Percentiles rank a stretch among this genome's conserved stretches.
Conservation (phyloP, 2,329 filamentous ascomycete genomes). For the Colletotrichum sp. region DNA sequence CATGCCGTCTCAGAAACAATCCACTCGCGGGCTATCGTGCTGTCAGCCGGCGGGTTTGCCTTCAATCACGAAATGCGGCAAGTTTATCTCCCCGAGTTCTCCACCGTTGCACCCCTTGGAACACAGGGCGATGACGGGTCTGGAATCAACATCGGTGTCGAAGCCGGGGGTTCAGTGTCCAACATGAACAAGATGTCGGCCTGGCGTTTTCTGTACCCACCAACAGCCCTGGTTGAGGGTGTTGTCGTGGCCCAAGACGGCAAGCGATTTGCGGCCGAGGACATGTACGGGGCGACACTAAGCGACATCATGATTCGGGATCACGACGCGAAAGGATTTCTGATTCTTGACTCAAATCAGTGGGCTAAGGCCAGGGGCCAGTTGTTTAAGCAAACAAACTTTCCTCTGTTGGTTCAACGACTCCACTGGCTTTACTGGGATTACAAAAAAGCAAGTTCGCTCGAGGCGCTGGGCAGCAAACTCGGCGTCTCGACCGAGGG, state of each 20-base stretch:
- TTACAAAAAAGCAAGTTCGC: neutral
- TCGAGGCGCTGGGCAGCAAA: neutral
- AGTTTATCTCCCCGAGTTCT: neutral
- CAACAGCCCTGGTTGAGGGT: conserved; percentile 12
- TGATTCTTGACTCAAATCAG: conserved; percentile 18
- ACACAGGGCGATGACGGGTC: conserved; percentile 16
- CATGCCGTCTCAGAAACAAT: neutral
- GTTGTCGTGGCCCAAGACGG: conserved; percentile 8
- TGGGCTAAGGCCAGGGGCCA: conserved; percentile 5
- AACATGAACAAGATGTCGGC: conserved; percentile 12
- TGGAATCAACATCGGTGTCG: conserved; percentile 12
- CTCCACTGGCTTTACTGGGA: neutral
- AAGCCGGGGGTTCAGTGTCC: neutral
- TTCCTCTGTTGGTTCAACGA: neutral
- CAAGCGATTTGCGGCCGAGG: neutral
- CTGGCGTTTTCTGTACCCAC: conserved; percentile 12
- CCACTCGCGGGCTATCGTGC: neutral
- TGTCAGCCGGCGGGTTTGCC: conserved; percentile 15
- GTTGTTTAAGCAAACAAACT: conserved; percentile 10
- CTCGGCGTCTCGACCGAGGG: neutral
- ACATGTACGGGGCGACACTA: conserved; percentile 10
- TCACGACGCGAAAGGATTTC: neutral
- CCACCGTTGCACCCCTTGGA: neutral
- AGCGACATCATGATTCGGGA: conserved; percentile 7
- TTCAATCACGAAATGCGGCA: conserved; percentile 6